Evolutionary conservation across 2,329 filamentous ascomycete species (phyloP), one percentile per base, ranked within the genome.

Genomic region (Septoria petroselini): DNA sequence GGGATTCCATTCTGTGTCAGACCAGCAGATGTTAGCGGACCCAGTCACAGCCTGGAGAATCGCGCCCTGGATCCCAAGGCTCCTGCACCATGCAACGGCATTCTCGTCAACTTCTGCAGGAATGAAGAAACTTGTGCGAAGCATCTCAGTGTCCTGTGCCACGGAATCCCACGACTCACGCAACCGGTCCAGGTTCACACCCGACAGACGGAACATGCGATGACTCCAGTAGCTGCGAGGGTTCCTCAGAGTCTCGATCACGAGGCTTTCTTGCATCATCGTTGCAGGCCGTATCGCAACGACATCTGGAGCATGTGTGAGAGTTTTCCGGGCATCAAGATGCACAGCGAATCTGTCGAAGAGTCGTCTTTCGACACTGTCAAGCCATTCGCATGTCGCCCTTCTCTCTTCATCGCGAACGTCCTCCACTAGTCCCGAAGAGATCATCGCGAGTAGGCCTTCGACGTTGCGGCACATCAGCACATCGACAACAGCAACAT

Each of bases 211-310:
- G 27, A 44, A 44, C 41, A 44, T 44, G 9, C 41, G 21, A 19
- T 44, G 41, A 25, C 41, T 44, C 41, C 41, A 44, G 27, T 44
- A 44, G 41, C 41, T 44, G n/a, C 41, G 41, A 44, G 17, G 17
- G 14, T 44, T 35, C n/a, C 41, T 23, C 41, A 44, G n/a, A 2
- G 41, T 31, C 41, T 44, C 41, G n/a, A 44, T 18, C 11, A 44
- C 18, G 19, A 44, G 41, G 12, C 41, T 18, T 33, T 44, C 41
- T 14, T 44, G 41, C 41, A 44, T 44, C 14, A 23, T 3, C 7
- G 21, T 35, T n/a, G 18, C 33, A 5, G 33, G 33, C 15, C 33
- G 33, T 15, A 15, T 35, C 4, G 33, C 33, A 8, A 15, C 3
- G 4, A 35, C 18, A 8, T 5, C 33, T 35, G 15, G 33, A 18